Conservation (phyloP, 2,329 filamentous ascomycete genomes). For the Colletotrichum gloeosporioides region DNA sequence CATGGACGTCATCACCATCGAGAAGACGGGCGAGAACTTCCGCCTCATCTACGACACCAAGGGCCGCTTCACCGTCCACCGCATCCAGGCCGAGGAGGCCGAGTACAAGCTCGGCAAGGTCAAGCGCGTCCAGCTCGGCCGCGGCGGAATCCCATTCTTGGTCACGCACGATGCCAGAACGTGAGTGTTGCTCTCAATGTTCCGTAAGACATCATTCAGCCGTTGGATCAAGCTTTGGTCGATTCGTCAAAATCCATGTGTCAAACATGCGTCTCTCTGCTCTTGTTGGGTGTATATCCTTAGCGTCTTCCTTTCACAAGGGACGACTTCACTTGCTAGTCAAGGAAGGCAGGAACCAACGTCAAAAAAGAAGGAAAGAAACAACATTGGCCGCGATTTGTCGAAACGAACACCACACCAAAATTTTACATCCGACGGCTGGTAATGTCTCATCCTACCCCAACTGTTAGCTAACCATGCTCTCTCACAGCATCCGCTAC, state of each 20-base stretch:
- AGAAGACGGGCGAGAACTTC: constrained; percentile 99
- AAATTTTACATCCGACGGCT: constrained; percentile 52
- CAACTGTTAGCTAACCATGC: constrained; percentile 42
- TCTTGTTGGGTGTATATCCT: neutral
- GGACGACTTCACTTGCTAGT: constrained; percentile 4
- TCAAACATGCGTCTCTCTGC: constrained; percentile 4
- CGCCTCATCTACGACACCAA: constrained; percentile 99
- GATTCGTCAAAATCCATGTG: constrained; percentile 45
- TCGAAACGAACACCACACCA: constrained; percentile 27
- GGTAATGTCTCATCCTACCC: constrained; percentile 47
- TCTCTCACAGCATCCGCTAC: constrained; percentile 86
- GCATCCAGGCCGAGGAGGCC: constrained; percentile 97
- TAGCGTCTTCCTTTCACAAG: neutral
- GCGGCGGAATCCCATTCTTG: constrained; percentile 99
- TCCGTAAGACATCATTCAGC: constrained; percentile 97
- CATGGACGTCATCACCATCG: constrained; percentile 99
- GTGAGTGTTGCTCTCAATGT: constrained; percentile 70
- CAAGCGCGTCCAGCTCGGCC: constrained; percentile 99
- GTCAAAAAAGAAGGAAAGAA: neutral
- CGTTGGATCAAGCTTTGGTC: constrained; percentile 99
- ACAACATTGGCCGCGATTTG: constrained; percentile 12
- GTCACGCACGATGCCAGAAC: constrained; percentile 99
- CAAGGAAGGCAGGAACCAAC: constrained; percentile 12
- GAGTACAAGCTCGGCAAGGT: constrained; percentile 99
- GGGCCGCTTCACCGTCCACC: constrained; percentile 99